Percentiles rank a stretch among this genome's conserved stretches.
Evolutionary conservation across 768 basidiomycete species (phyloP).

Genomic region (Amanita thiersii): DNA sequence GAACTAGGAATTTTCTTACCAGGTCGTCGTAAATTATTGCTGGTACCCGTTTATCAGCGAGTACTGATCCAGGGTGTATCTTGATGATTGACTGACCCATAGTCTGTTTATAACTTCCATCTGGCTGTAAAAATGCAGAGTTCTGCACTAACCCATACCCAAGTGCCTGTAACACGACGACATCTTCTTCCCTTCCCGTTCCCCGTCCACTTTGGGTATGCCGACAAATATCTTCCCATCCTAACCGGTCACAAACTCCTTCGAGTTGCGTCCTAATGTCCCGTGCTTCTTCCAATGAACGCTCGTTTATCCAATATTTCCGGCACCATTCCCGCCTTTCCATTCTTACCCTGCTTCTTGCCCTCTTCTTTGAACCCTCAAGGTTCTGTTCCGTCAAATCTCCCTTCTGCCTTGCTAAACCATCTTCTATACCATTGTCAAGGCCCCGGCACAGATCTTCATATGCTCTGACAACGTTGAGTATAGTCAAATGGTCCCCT

Average conservation of each 20-base stretch:
- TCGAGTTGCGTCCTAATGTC: constrained; percentile 78
- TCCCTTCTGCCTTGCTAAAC: constrained; percentile 34
- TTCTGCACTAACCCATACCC: constrained; percentile 75
- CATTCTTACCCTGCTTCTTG: constrained; percentile 3
- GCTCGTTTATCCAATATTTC: constrained; percentile 75
- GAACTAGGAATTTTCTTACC: constrained; percentile 35
- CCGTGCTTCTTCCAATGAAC: constrained; percentile 68
- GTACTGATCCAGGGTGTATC: constrained; percentile 82
- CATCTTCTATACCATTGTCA: constrained; percentile 33
- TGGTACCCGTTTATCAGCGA: constrained; percentile 74
- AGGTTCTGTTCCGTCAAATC: neutral
- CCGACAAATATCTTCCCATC: constrained; percentile 43
- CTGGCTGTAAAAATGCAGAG: constrained; percentile 75
- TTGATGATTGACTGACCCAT: constrained; percentile 77
- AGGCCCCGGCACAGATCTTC: constrained; percentile 40
- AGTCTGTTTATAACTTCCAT: constrained; percentile 81
- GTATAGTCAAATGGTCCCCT: constrained; percentile 87
- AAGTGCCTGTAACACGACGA: constrained; percentile 63
- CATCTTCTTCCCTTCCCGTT: constrained; percentile 56
- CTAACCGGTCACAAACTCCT: constrained; percentile 47
- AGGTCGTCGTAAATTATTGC: constrained; percentile 93
- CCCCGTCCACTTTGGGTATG: constrained; percentile 14
- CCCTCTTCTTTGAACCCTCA: constrained; percentile 2
- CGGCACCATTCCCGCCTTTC: constrained; percentile 57
- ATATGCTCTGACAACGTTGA: constrained; percentile 81